Conservation (phyloP, 768 basidiomycete species). For the Termitomyces bulborhizus region DNA sequence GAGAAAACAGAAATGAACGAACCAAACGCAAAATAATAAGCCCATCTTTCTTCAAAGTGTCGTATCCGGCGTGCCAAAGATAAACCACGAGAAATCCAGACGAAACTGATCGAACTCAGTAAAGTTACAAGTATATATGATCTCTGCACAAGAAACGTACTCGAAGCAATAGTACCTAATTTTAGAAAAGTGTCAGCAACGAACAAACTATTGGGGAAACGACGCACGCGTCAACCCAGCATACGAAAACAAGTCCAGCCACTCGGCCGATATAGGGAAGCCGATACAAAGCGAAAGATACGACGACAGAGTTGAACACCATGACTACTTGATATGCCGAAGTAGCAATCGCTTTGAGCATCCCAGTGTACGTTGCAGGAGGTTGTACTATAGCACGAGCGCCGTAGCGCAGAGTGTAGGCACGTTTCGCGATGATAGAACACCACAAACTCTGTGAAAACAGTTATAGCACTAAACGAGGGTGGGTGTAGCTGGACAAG, state of each 20-base stretch:
- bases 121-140: not conserved
- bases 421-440: constrained; percentile 65
- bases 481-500: constrained; percentile 6
- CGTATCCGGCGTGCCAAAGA: constrained; percentile 64
- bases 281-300: constrained; percentile 58
- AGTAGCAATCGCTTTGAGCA: constrained; percentile 70
- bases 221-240: constrained; percentile 85
- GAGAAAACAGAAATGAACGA: constrained; percentile 10
- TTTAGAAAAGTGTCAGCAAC: not conserved
- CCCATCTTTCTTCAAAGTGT: constrained; percentile 84
- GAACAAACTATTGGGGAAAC: not conserved
- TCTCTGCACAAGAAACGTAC: constrained; percentile 32
- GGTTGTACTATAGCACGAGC: constrained; percentile 36
- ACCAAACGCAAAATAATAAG: constrained; percentile 85
- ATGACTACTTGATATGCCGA: constrained; percentile 81
- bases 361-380: constrained; percentile 57
- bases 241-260: constrained; percentile 66
- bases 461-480: not conserved
- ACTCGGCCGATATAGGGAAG: constrained; percentile 62
- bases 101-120: constrained; percentile 44
- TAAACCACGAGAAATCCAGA: constrained; percentile 71
- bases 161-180: constrained; percentile 87
- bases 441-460: constrained; percentile 67
- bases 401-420: constrained; percentile 69
- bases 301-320: constrained; percentile 67